Percentiles rank a stretch among this genome's conserved stretches.
phyloP scores from a whole-genome alignment of 768 basidiomycete genomes.

The Phlebiopsis gigantea region DNA sequence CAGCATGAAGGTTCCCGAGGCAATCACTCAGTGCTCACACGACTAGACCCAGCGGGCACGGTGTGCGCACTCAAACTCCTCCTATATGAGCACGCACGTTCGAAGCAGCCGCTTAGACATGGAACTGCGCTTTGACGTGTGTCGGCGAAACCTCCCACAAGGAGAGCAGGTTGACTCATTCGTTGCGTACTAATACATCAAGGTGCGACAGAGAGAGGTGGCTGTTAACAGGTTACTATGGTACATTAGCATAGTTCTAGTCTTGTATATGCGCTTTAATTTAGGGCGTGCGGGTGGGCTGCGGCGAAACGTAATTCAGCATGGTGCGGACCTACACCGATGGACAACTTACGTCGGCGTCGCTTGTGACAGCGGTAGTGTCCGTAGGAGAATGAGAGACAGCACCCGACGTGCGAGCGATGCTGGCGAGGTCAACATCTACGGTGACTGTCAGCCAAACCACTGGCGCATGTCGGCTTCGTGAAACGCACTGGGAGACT shows the following conservation, averaged over 20 bases:
- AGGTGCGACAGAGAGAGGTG: neutral
- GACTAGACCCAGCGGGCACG: neutral
- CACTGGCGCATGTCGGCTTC: no score
- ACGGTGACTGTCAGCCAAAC: neutral
- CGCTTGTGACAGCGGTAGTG: slow-evolving; percentile 24
- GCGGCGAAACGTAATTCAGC: neutral
- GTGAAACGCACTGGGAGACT: slow-evolving; percentile 44
- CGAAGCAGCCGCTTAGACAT: neutral
- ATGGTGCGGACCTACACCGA: neutral
- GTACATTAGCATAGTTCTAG: neutral
- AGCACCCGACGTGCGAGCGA: slow-evolving; percentile 79
- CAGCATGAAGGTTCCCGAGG: neutral
- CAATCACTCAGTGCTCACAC: neutral
- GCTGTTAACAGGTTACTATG: neutral
- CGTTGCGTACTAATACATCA: neutral
- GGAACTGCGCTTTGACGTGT: neutral
- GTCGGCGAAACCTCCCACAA: no score
- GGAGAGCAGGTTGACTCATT: neutral
- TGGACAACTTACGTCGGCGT: slow-evolving; percentile 19
- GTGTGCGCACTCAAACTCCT: neutral
- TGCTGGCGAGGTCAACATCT: slow-evolving; percentile 62
- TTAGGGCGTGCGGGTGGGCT: neutral
- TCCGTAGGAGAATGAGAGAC: slow-evolving; percentile 46
- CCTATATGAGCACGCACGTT: neutral
- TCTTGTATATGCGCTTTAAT: neutral